Base-by-base conservation (phyloP, 495 filamentous ascomycete species). In the Annulohypoxylon moriforme region DNA sequence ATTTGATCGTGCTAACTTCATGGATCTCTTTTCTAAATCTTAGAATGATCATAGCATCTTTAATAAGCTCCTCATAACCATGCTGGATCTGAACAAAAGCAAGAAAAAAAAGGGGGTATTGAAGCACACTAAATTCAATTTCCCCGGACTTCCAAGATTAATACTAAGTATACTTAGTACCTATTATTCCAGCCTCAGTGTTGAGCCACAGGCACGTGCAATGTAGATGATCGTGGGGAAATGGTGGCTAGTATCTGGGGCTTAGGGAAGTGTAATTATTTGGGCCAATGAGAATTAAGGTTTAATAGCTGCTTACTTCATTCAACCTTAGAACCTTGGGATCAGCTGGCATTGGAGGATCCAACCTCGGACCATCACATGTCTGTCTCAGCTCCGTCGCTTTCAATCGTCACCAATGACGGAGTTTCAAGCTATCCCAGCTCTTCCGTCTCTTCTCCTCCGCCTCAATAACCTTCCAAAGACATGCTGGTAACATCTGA, bases 311-410 rank as follows among this genome's bases (percentile, higher is more conserved):
- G 47, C 47, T 50, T 50, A 50, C 47, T 27, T 25, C 22, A 14
- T 50, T 14, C 38, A n/a, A 4, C 14, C 38, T 16, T 42, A 42
- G 38, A 42, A 42, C 38, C 38, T 42, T 42, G 38, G 38, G 38
- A 42, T 42, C 25, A n/a, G n/a, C n/a, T n/a, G n/a, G n/a, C n/a
- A 22, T 64, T 20, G 40, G 25, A 44, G 61, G 62, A 68, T 62
- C 71, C 71, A 63, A 71, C 72, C 72, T 74, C 72, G 72, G 72
- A 55, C 50, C 49, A 58, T 74, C 72, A 74, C 72, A 74, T 74
- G 72, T 64, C 63, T 74, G 72, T 68, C 68, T 71, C 63, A 67
- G 58, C 57, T 53, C 52, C 22, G 47, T 64, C 20, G 27, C 53
- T 60, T 71, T 71, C 66, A 68, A 55, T 71, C 68, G 68, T 71